Percentiles rank a stretch among this genome's conserved stretches.
These are phyloP conservation scores for Dichomitus squalens DNA, from an alignment of 1,284 basidiomycete species.

Conservation along the genomic window DNA sequence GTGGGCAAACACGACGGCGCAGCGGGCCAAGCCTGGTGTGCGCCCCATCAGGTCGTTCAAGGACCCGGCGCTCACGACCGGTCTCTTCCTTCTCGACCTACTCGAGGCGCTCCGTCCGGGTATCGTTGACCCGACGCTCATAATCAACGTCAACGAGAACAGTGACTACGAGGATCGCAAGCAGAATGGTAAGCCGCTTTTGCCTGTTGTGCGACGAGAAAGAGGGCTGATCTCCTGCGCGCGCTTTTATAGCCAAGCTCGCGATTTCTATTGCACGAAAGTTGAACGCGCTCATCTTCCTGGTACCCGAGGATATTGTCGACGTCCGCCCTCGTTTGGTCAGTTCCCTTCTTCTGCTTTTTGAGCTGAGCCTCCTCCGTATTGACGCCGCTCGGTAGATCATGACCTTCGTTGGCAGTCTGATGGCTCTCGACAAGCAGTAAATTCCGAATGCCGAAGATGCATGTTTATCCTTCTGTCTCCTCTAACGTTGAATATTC, in stretches of 20 bases:
- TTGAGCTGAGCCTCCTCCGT: neutral
- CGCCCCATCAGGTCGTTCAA: conserved; percentile 89
- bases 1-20: conserved; percentile 94
- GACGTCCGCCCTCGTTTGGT: conserved; percentile 86
- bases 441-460: neutral
- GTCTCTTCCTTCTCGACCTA: conserved; percentile 92
- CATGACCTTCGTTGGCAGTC: conserved; percentile 56
- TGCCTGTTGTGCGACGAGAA: neutral
- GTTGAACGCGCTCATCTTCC: conserved; percentile 95
- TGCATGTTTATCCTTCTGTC: neutral
- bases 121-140: conserved; percentile 90
- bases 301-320: conserved; percentile 96
- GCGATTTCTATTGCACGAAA: conserved; percentile 98
- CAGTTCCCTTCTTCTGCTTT: conserved; percentile 32
- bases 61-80: conserved; percentile 89
- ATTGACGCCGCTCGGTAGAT: conserved; percentile 32
- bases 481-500: neutral
- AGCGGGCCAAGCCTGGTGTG: conserved; percentile 69
- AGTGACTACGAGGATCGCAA: conserved; percentile 89
- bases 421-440: conserved; percentile 36
- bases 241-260: conserved; percentile 73
- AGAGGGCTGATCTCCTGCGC: neutral
- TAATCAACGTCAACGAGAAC: conserved; percentile 62
- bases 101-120: conserved; percentile 91
- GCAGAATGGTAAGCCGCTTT: conserved; percentile 77